phyloP scores from a whole-genome alignment of 139 green algal species.

The Deuterostichococcus epilithicus region DNA sequence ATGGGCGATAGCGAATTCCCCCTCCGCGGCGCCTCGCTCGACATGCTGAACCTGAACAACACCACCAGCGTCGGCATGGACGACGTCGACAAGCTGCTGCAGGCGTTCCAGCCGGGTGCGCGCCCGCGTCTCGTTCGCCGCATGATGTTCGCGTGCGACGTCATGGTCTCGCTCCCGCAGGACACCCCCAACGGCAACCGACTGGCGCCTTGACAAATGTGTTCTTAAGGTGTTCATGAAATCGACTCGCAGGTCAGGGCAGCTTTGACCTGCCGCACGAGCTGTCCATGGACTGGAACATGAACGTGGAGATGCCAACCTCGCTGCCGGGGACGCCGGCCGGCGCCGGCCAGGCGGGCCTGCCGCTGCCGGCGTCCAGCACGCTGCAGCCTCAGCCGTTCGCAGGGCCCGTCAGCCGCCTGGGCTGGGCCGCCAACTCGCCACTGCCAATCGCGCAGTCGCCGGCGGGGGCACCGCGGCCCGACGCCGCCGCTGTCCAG shows the following conservation, averaged over 20 bases:
- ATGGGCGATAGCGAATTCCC: no score
- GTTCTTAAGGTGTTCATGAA: neutral
- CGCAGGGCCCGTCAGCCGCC: neutral
- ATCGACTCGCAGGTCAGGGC: neutral
- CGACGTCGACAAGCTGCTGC: neutral
- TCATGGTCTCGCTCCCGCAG: no score
- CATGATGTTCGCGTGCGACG: no score
- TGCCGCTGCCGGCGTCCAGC: neutral
- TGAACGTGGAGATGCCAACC: neutral
- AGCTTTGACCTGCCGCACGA: slow-evolving; percentile 1
- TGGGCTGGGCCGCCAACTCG: neutral
- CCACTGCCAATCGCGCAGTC: neutral
- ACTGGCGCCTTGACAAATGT: no score
- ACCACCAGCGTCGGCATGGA: neutral
- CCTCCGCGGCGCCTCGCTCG: neutral
- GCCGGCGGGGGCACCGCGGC: no score
- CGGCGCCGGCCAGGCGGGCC: no score
- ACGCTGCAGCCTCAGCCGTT: neutral
- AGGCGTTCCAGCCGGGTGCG: neutral
- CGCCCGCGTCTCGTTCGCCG: no score
- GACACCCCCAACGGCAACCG: no score
- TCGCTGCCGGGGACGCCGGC: neutral
- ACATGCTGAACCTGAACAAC: neutral
- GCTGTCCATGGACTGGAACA: neutral
- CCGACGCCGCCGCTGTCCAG: neutral